Evolutionary conservation across 1,139 yeast species (phyloP).

Genomic region (Suhomyces taliae): DNA sequence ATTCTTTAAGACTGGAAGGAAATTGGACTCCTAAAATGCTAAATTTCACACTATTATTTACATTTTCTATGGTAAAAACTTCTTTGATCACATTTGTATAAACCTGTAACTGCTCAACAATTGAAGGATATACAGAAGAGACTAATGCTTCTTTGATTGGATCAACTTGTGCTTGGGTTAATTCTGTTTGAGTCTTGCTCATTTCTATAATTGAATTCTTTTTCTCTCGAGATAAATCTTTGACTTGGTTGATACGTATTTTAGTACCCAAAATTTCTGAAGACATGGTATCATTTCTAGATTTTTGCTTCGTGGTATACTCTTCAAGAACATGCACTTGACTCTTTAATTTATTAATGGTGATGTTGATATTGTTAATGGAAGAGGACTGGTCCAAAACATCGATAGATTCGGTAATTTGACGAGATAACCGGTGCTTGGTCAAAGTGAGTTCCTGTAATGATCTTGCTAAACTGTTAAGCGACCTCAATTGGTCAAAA

Average conservation of each 20-base stretch:
- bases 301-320: conserved; percentile 22
- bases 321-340: conserved; percentile 15
- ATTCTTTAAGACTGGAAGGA: conserved; percentile 32
- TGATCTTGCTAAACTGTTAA: conserved; percentile 32
- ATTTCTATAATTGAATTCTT: conserved; percentile 17
- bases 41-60: conserved; percentile 25
- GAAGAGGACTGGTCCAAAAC: conserved; percentile 12
- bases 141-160: conserved; percentile 27
- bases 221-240: conserved; percentile 20
- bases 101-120: conserved; percentile 20
- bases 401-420: conserved; percentile 14
- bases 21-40: conserved; percentile 38
- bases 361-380: conserved; percentile 11
- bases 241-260: conserved; percentile 25
- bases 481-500: conserved; percentile 37
- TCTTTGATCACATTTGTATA: conserved; percentile 23
- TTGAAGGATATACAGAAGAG: conserved; percentile 23
- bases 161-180: conserved; percentile 28
- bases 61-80: conserved; percentile 30
- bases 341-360: conserved; percentile 2
- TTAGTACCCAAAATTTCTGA: conserved; percentile 29
- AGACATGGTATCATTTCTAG: conserved; percentile 26
- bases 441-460: conserved; percentile 28
- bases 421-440: conserved; percentile 14
- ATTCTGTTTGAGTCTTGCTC: conserved; percentile 28